A percentile compares a stretch with the other conserved stretches of the same genome.
Evolutionary conservation across 2,329 filamentous ascomycete genomes (phyloP).

Genomic region (Trichophyton mentagrophytes): DNA sequence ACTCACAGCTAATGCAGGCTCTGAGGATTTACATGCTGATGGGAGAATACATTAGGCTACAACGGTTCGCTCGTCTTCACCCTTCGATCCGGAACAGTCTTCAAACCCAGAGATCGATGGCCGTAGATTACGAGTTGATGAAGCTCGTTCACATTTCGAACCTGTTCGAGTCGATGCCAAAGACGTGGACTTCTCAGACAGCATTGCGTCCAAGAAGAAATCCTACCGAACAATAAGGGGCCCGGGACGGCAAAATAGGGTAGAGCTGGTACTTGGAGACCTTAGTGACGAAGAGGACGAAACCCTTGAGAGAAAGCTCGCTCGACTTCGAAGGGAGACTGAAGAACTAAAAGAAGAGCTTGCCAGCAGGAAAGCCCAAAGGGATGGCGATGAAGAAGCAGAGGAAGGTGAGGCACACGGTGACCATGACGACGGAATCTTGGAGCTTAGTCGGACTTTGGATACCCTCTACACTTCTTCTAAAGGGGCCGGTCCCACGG

Average conservation of each 20-base stretch:
- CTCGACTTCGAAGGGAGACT: constrained; percentile 69
- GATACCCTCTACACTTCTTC: constrained; percentile 45
- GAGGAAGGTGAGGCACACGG: constrained; percentile 27
- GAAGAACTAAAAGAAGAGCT: constrained; percentile 53
- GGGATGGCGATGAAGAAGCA: constrained; percentile 39
- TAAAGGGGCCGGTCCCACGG: constrained; percentile 19
- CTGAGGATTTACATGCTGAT: background rate
- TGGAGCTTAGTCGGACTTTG: constrained; percentile 58
- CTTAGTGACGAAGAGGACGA: constrained; percentile 70
- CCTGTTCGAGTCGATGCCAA: constrained; percentile 62
- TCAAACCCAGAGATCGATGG: constrained; percentile 54
- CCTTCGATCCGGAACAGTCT: constrained; percentile 44
- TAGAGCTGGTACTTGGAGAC: constrained; percentile 53
- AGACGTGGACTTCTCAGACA: constrained; percentile 79
- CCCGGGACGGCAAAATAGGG: constrained; percentile 43
- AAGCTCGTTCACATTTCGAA: constrained; percentile 69
- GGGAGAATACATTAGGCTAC: constrained; percentile 31
- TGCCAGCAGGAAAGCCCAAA: constrained; percentile 37
- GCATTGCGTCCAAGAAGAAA: constrained; percentile 67
- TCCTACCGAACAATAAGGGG: constrained; percentile 67
- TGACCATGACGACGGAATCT: constrained; percentile 45
- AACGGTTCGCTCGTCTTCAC: constrained; percentile 44
- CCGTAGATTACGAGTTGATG: constrained; percentile 59
- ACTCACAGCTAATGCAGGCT: background rate
- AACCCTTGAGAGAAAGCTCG: constrained; percentile 63